phyloP scores from a whole-genome alignment of 192 early-diverging fungal genomes.

The Umbelopsis sp. region DNA sequence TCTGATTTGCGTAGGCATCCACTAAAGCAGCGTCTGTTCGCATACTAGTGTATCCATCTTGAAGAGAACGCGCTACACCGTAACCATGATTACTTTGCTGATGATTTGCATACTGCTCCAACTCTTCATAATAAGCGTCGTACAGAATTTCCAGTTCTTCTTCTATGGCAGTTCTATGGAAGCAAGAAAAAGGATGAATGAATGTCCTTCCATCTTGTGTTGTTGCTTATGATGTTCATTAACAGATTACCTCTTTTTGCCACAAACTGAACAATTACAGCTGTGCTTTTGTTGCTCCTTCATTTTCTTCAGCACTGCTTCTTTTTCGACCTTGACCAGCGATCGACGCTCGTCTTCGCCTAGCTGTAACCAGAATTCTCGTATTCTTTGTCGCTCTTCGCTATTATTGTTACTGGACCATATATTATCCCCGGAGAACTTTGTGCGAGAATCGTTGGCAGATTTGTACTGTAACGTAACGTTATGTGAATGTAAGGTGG shows the following conservation, averaged over 20 bases:
- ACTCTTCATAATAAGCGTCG: constrained; percentile 88
- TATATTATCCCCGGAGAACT: constrained; percentile 42
- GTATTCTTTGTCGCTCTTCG: constrained; percentile 77
- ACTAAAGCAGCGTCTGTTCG: constrained; percentile 19
- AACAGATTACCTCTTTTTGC: constrained; percentile 78
- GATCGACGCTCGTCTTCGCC: constrained; percentile 77
- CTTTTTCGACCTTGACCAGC: constrained; percentile 85
- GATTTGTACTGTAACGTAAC: constrained; percentile 20
- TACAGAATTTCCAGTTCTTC: constrained; percentile 85
- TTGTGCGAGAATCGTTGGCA: constrained; percentile 13
- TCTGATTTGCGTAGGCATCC: constrained; percentile 5
- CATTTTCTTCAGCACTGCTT: constrained; percentile 86
- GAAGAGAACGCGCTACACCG: constrained; percentile 1
- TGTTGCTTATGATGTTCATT: too few species aligned
- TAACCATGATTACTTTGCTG: constrained; percentile 51
- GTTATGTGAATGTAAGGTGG: constrained; percentile 1
- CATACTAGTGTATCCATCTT: constrained; percentile 14
- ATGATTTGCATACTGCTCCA: constrained; percentile 83
- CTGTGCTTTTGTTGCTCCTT: constrained; percentile 87
- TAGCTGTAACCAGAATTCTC: constrained; percentile 84
- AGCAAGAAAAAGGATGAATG: constrained; percentile 1
- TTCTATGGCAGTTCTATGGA: constrained; percentile 74
- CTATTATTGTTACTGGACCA: constrained; percentile 72
- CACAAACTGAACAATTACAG: constrained; percentile 84
- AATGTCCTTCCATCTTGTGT: neutral